A percentile compares a stretch with the other conserved stretches of the same genome.
phyloP scores from a whole-genome alignment of 495 filamentous ascomycete genomes.

The Lophiotrema nucula region DNA sequence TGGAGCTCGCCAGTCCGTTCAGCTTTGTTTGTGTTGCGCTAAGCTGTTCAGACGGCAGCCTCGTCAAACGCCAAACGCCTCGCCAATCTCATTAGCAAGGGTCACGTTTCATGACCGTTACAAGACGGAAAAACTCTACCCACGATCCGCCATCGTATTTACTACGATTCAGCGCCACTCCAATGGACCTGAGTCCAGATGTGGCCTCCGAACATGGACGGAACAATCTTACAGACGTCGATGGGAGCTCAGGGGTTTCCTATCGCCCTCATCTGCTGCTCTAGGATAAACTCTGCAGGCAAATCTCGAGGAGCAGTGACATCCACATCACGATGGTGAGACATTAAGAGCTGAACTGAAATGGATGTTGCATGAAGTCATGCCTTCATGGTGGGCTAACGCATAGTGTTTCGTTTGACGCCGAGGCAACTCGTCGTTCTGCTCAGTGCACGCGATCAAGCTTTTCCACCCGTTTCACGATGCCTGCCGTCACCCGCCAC shows the following conservation, averaged over 20 bases:
- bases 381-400: not conserved
- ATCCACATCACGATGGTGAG: not conserved
- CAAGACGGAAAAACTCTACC: not conserved
- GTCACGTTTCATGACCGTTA: not conserved
- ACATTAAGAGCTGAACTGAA: not conserved
- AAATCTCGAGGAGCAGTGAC: not conserved
- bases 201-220: too few species aligned
- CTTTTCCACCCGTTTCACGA: conserved; percentile 14
- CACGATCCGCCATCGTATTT: not conserved
- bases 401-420: conserved; percentile 30
- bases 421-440: conserved; percentile 1
- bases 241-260: not conserved
- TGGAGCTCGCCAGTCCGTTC: too few species aligned
- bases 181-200: too few species aligned
- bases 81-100: not conserved
- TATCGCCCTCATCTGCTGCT: not conserved
- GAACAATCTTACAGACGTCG: not conserved
- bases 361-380: not conserved
- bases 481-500: not conserved
- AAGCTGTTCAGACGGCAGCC: too few species aligned
- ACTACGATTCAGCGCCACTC: not conserved
- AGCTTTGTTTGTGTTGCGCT: too few species aligned
- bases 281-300: too few species aligned
- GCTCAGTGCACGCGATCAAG: not conserved
- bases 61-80: too few species aligned